These are phyloP conservation scores for Zygosaccharomyces pseudobailii DNA, from an alignment of 1,139 yeast genomes.

Conservation along the genomic window DNA sequence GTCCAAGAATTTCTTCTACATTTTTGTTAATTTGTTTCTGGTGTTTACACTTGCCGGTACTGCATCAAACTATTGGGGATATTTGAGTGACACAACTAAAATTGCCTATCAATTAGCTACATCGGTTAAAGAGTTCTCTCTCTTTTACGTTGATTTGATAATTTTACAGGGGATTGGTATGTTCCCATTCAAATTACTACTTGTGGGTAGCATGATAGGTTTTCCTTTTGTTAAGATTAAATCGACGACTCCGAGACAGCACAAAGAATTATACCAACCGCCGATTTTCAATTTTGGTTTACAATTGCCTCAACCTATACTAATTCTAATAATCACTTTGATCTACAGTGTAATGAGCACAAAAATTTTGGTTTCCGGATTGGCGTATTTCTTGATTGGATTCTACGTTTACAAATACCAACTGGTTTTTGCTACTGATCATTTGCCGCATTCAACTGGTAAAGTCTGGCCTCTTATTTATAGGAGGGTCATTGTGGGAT, in stretches of 20 bases:
- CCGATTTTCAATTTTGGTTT: constrained; percentile 78
- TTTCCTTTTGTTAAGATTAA: constrained; percentile 55
- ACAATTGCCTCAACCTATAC: constrained; percentile 73
- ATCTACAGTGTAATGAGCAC: constrained; percentile 76
- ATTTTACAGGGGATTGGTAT: constrained; percentile 73
- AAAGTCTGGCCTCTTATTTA: constrained; percentile 82
- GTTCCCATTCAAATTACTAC: constrained; percentile 64
- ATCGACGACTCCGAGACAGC: constrained; percentile 65
- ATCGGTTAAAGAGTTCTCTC: constrained; percentile 61
- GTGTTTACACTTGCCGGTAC: constrained; percentile 81
- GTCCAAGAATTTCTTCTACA: constrained; percentile 72
- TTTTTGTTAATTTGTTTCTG: constrained; percentile 70
- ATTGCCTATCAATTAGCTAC: constrained; percentile 70
- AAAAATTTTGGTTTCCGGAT: constrained; percentile 67
- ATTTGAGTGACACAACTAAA: constrained; percentile 68
- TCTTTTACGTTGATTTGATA: constrained; percentile 70
- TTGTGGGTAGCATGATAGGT: constrained; percentile 60
- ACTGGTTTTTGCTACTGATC: constrained; percentile 71
- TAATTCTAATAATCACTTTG: constrained; percentile 68
- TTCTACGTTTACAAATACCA: constrained; percentile 79
- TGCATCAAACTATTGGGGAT: constrained; percentile 70
- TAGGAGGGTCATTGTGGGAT: constrained; percentile 66
- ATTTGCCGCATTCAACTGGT: constrained; percentile 86
- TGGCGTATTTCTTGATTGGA: constrained; percentile 68
- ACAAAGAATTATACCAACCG: constrained; percentile 65